Conservation (phyloP, 169 alveolate species). For the Perkinsus chesapeaki region DNA sequence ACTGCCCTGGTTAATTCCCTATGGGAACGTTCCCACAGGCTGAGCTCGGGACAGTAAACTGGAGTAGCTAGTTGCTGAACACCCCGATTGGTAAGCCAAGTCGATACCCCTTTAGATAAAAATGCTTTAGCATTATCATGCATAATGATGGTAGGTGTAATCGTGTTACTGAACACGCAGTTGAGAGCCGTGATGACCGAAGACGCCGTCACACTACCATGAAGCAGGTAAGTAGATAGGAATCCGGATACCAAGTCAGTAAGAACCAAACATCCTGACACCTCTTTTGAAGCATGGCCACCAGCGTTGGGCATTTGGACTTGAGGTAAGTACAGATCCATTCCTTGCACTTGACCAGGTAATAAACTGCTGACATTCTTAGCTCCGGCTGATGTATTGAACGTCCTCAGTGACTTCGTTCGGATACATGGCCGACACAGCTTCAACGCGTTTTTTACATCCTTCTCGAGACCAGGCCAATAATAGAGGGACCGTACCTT, state of each 20-base stretch:
- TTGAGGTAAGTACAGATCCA: not conserved
- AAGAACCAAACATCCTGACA: not conserved
- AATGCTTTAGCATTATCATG: not conserved
- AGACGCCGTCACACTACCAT: not conserved
- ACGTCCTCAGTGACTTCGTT: not conserved
- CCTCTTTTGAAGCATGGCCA: not conserved
- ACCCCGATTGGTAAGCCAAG: not conserved
- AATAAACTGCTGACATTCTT: not conserved
- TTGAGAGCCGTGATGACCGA: not conserved
- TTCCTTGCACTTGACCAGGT: not conserved
- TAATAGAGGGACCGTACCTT: not conserved
- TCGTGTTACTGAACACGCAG: not conserved
- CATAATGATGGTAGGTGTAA: not conserved
- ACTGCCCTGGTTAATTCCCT: not conserved
- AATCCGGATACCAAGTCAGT: not conserved
- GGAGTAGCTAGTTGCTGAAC: not conserved
- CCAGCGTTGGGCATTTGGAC: not conserved
- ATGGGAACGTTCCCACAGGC: not conserved
- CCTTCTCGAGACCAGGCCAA: not conserved
- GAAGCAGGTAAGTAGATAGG: not conserved
- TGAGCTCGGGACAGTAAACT: not conserved
- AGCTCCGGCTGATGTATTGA: not conserved
- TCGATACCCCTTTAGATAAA: not conserved
- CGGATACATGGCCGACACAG: not conserved
- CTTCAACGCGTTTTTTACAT: not conserved